A percentile compares a stretch with the other conserved stretches of the same genome.
phyloP scores from a whole-genome alignment of 2,329 filamentous ascomycete genomes.

The Epichloe hybrida region DNA sequence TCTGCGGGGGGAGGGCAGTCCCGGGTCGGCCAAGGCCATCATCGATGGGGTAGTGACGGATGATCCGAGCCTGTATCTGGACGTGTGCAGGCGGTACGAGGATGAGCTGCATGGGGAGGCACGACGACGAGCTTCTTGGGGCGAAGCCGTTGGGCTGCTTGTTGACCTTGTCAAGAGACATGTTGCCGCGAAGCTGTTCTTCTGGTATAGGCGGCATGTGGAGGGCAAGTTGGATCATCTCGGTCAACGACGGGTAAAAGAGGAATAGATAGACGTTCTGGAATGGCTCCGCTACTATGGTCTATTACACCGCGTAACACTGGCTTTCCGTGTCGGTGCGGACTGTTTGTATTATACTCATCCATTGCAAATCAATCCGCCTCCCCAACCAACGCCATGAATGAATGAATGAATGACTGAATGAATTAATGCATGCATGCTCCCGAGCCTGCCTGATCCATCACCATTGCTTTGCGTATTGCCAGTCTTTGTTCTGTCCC shows the following conservation, averaged over 20 bases:
- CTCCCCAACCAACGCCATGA: no score
- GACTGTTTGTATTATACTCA: no score
- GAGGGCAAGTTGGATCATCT: slow-evolving; percentile 17
- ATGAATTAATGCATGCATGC: no score
- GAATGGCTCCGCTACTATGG: no score
- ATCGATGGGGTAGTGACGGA: slow-evolving; percentile 82
- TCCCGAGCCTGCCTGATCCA: no score
- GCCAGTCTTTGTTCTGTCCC: no score
- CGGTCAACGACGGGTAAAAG: slow-evolving; percentile 8
- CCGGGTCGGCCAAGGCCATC: slow-evolving; percentile 22
- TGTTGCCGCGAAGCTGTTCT: slow-evolving; percentile 11
- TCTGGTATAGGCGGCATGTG: slow-evolving; percentile 12
- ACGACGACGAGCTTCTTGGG: slow-evolving; percentile 3
- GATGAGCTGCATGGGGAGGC: slow-evolving; percentile 10
- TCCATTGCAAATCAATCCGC: no score
- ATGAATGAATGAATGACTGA: no score
- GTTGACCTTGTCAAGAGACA: slow-evolving; percentile 10
- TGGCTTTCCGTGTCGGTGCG: no score
- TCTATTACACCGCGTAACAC: no score
- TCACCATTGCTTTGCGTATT: neutral
- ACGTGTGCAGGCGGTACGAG: slow-evolving; percentile 36
- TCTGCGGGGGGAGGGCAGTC: neutral
- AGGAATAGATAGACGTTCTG: neutral
- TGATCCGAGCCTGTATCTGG: slow-evolving; percentile 54
- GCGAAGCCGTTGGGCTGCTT: slow-evolving; percentile 8